phyloP scores from a whole-genome alignment of 202 grass and related monocot species.

The Carex arenaria region DNA sequence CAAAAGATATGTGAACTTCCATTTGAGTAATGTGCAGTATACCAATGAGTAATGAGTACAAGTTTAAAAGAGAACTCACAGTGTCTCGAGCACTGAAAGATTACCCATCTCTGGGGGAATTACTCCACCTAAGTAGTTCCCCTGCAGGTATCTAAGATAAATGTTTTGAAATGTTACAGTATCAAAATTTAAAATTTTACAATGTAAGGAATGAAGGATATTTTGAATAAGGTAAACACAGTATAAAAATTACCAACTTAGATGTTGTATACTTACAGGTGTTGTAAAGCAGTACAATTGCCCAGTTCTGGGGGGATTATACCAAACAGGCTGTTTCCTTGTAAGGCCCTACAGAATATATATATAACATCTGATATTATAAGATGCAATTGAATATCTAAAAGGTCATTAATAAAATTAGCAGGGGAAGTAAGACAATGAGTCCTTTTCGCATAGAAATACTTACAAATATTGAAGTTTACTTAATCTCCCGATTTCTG shows the following conservation, averaged over 20 bases:
- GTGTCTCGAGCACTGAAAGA: constrained; percentile 60
- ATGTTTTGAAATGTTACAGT: constrained; percentile 24
- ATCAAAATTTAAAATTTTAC: not conserved
- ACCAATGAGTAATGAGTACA: constrained; percentile 19
- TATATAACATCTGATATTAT: constrained; percentile 23
- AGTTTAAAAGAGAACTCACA: constrained; percentile 56
- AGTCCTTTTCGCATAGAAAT: not conserved
- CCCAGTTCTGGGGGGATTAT: constrained; percentile 82
- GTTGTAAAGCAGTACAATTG: constrained; percentile 78
- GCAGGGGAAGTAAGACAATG: constrained; percentile 9
- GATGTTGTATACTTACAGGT: constrained; percentile 53
- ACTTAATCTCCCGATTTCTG: constrained; percentile 90
- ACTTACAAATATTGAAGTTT: constrained; percentile 75
- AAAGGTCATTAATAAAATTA: not conserved
- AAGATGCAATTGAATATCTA: constrained; percentile 1
- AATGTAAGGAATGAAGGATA: constrained; percentile 1
- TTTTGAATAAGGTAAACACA: not conserved
- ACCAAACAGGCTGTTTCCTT: constrained; percentile 95
- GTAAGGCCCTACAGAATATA: constrained; percentile 59
- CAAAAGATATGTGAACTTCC: constrained; percentile 13
- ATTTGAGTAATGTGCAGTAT: not conserved
- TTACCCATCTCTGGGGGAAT: constrained; percentile 85
- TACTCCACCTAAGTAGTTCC: constrained; percentile 92
- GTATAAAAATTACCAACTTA: not conserved
- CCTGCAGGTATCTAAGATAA: constrained; percentile 71